These are phyloP conservation scores for Metrosideros polymorpha DNA, from an alignment of 441 rosid species.

Conservation along the genomic window DNA sequence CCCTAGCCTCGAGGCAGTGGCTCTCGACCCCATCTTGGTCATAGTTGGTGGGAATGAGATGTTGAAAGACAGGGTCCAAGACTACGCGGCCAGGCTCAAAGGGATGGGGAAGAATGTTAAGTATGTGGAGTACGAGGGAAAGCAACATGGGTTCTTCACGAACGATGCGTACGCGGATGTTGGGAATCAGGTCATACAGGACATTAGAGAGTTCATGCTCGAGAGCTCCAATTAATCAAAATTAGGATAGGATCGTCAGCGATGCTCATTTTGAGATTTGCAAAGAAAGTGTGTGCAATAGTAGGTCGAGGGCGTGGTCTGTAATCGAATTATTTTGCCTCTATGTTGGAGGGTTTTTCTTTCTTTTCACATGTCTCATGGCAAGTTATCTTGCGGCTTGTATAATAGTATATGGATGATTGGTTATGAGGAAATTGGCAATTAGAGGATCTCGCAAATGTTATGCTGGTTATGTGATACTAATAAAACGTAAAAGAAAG, in stretches of 20 bases:
- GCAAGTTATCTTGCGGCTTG: not conserved
- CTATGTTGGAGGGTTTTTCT: not conserved
- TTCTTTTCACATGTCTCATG: not conserved
- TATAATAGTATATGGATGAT: not conserved
- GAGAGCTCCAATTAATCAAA: constrained; percentile 3
- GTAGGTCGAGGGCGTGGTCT: not conserved
- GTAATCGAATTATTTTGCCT: not conserved
- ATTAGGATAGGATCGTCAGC: not conserved
- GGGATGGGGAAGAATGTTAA: constrained; percentile 43
- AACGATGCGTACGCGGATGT: constrained; percentile 41
- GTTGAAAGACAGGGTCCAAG: constrained; percentile 56
- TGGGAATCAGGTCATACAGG: constrained; percentile 22
- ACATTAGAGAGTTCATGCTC: constrained; percentile 35
- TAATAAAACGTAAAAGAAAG: not conserved
- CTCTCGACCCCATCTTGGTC: constrained; percentile 54
- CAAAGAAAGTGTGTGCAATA: not conserved
- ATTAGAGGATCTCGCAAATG: not conserved
- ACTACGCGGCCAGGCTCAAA: constrained; percentile 48
- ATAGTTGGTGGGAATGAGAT: constrained; percentile 56
- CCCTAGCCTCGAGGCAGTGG: constrained; percentile 28
- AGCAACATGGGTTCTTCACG: constrained; percentile 70
- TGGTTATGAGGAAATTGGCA: not conserved
- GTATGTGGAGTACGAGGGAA: constrained; percentile 50
- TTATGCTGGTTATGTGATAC: not conserved
- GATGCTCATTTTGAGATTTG: not conserved